Evolutionary conservation across 1,139 yeast species (phyloP), one percentile per base, ranked within the genome.

Genomic region (Candida gigantensis): DNA sequence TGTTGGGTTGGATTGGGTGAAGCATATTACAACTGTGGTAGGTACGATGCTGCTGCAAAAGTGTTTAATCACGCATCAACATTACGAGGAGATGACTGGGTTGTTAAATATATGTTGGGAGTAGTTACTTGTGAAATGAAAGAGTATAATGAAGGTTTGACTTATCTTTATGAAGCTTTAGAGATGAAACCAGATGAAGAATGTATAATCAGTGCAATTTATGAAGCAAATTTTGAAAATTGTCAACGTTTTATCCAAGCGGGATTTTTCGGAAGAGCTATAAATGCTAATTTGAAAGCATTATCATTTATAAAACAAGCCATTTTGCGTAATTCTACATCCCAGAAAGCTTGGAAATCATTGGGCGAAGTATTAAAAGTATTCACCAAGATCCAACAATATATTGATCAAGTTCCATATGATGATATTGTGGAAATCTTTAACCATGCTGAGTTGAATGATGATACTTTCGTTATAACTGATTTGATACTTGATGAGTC

Each of bases 1-100:
- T 82, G 96, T 9, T 90, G 97, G 97, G 71, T 85, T 17, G 97
- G 97, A 0, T 67, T 92, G 25, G 98, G 98, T 14, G 98, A 94
- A 57, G 94, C 97, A 0, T 92, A 92, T 56, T 70, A 74, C 40
- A 77, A 81, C 30, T 79, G 95, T 58, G 98, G 98, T 5, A 73
- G 96, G 44, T 67, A 82, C 33, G 92, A 85, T 41, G 95, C 97
- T 2, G 88, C 96, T 0, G 72, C 77, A 6, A 89, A 85, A 54
- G 97, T 94, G 1, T 86, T 89, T 51, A 70, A 67, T 26, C 80
- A 81, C 43, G 88, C 92, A 0, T 53, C 77, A 28, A 65, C 69
- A 16, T 49, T 85, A 12, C 75, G 77, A 24, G 47, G 49, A 5
- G 51, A 49, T 18, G 49, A 48, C 5, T 79, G 87, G 83, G 72